Evolutionary conservation across 2,329 filamentous ascomycete genomes (phyloP).

Genomic region (Hypocreales sp.): DNA sequence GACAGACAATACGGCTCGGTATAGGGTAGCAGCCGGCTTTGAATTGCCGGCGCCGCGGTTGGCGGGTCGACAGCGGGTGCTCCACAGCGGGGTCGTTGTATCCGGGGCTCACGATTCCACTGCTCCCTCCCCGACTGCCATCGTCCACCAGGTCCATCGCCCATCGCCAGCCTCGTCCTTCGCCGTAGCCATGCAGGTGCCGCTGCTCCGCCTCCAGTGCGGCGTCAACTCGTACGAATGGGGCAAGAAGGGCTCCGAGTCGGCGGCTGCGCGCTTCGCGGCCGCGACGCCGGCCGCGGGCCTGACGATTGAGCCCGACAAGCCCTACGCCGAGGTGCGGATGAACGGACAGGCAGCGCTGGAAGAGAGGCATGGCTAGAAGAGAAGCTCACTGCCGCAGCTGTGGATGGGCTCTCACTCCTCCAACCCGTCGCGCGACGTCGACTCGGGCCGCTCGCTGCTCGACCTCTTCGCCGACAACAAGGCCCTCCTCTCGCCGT

Average conservation of each 20-base stretch:
- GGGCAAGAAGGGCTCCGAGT: conserved; percentile 83
- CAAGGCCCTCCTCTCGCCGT: conserved; percentile 59
- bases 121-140: too few species aligned
- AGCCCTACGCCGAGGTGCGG: conserved; percentile 81
- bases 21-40: too few species aligned
- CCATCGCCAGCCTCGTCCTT: too few species aligned
- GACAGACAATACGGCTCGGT: too few species aligned
- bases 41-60: too few species aligned
- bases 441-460: conserved; percentile 69
- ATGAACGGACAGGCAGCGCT: too few species aligned
- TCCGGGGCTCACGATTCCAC: too few species aligned
- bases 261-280: conserved; percentile 79
- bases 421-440: conserved; percentile 83
- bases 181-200: conserved; percentile 46
- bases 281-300: conserved; percentile 63
- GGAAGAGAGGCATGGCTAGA: too few species aligned
- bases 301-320: conserved; percentile 68
- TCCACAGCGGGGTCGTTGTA: too few species aligned
- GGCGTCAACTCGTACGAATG: conserved; percentile 98
- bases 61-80: too few species aligned
- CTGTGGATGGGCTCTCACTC: conserved; percentile 99
- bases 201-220: conserved; percentile 72
- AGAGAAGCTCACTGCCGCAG: too few species aligned
- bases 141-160: too few species aligned
- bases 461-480: conserved; percentile 83